These are phyloP conservation scores for Cladosporium cucumerinum DNA, from an alignment of 2,329 filamentous ascomycete genomes.

Conservation along the genomic window DNA sequence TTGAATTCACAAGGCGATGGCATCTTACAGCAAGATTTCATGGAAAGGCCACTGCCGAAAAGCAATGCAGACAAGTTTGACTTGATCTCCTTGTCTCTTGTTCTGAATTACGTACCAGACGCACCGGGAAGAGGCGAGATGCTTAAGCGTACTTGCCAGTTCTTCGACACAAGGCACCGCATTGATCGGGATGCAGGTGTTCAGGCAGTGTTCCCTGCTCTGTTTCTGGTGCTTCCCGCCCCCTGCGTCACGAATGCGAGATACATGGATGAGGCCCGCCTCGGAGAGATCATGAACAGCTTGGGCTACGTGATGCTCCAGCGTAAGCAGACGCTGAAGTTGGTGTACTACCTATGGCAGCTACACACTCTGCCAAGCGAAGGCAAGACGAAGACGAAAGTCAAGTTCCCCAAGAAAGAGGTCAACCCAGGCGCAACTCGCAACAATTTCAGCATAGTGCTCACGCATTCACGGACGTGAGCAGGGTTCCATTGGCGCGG, in stretches of 20 bases:
- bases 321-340: constrained; percentile 73
- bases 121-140: constrained; percentile 74
- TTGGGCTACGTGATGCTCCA: constrained; percentile 67
- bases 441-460: constrained; percentile 87
- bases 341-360: constrained; percentile 87
- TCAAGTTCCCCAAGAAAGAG: constrained; percentile 66
- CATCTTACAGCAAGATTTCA: constrained; percentile 89
- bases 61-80: constrained; percentile 62
- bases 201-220: constrained; percentile 54
- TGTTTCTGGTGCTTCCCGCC: constrained; percentile 87
- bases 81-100: constrained; percentile 84
- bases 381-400: constrained; percentile 23
- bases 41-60: constrained; percentile 73
- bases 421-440: constrained; percentile 69
- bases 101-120: constrained; percentile 90
- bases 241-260: constrained; percentile 87
- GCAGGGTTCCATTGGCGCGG: neutral
- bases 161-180: constrained; percentile 50
- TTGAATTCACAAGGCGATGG: constrained; percentile 78
- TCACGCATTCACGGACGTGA: constrained; percentile 40
- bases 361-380: constrained; percentile 36
- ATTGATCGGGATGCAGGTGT: constrained; percentile 23
- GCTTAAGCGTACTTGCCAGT: constrained; percentile 71
- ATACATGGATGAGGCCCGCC: constrained; percentile 70
- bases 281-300: constrained; percentile 70